phyloP scores from a whole-genome alignment of 768 basidiomycete genomes.

The Tephrocybe rancida region DNA sequence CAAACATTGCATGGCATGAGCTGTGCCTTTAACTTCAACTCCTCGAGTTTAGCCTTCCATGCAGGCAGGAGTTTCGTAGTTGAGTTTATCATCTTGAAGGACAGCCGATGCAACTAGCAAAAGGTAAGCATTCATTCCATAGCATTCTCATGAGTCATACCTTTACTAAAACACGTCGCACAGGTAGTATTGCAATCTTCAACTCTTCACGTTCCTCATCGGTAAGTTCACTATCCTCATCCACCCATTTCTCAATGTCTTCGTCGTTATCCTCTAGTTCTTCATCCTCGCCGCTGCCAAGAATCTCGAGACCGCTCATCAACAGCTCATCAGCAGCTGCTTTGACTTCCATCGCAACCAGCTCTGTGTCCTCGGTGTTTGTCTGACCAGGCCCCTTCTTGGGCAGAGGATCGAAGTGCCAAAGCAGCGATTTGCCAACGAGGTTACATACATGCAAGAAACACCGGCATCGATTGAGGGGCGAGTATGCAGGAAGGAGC shows the following conservation, averaged over 20 bases:
- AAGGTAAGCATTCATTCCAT: neutral
- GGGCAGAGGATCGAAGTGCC: constrained; percentile 15
- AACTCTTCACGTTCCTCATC: constrained; percentile 18
- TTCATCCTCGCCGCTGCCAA: neutral
- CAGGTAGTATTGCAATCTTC: constrained; percentile 19
- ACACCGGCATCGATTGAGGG: constrained; percentile 15
- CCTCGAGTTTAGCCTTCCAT: constrained; percentile 6
- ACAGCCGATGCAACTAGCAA: constrained; percentile 21
- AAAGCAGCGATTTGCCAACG: constrained; percentile 3
- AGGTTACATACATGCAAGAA: constrained; percentile 9
- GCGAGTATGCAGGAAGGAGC: constrained; percentile 29
- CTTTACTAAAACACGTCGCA: constrained; percentile 33
- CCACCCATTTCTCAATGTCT: constrained; percentile 23
- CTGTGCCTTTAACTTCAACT: constrained; percentile 6
- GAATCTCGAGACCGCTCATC: neutral
- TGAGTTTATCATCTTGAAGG: constrained; percentile 27
- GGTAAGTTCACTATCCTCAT: constrained; percentile 15
- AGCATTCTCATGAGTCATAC: constrained; percentile 11
- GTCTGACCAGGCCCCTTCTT: constrained; percentile 11
- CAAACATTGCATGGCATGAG: constrained; percentile 34
- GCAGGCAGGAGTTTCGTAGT: constrained; percentile 1
- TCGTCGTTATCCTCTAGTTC: constrained; percentile 6
- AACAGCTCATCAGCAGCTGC: neutral
- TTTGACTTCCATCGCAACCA: neutral
- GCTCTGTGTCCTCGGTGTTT: constrained; percentile 20